Evolutionary conservation across 2,329 filamentous ascomycete genomes (phyloP), one percentile per base, ranked within the genome.

Genomic region (Ilyonectria robusta): DNA sequence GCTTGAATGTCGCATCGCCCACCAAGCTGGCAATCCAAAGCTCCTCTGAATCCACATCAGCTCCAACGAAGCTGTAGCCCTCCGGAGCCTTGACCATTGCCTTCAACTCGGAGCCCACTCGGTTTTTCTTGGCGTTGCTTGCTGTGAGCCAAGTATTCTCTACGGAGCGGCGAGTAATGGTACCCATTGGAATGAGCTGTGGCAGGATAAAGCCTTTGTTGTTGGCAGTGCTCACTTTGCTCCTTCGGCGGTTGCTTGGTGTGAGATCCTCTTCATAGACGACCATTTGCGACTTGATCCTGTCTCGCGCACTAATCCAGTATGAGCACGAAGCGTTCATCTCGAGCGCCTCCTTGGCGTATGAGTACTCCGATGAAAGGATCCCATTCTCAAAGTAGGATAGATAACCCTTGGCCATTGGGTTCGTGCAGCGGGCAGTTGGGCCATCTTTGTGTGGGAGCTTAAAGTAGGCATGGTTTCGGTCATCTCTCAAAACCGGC

Each of bases 291-390:
- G 92, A 93, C 86, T 85, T 95, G 81, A 99, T 99, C 56, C 96
- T 87, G 77, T 97, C 94, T 68, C 96, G 89, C 17, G 96, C 95
- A 76, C 94, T 97, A 74, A 99, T 98, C 96, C 97, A 99, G 81
- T 99, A 99, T 1, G 95, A 98, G 78, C 97, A 99, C 0, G 94
- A 97, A 0, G 96, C 94, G 75, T 99, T 99, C 96, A 99, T 99
- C 74, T 98, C 93, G 48, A 99, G 84, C 0, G 97, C 96, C 79
- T 97, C 94, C 77, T 97, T 98, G 0, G 96, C 96, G 75, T 98
- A 95, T 0, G 90, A 79, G 75, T 92, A 98, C 79, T 97, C 92
- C 0, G 95, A 98, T 0, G 94, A 93, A 3, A 99, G 84, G 0
- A 88, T 93, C 0, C 94, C 95, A 40, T 93, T 93, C 75, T 99